Conservation (phyloP, 352 stramenopile species). For the Globisporangium alternatum region DNA sequence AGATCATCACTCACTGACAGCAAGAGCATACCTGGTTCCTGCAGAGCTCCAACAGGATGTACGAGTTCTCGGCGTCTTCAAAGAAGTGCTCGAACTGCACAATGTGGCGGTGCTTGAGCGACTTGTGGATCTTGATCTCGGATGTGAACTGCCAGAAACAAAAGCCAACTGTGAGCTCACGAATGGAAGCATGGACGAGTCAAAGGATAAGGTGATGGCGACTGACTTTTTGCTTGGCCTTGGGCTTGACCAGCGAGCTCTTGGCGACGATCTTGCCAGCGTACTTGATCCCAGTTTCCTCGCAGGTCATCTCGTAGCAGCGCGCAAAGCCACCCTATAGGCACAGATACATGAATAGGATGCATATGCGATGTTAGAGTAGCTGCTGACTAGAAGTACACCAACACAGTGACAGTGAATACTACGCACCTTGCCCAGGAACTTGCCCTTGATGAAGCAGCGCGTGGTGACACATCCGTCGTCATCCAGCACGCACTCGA, state of each 20-base stretch:
- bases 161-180: background rate
- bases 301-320: conserved; percentile 94
- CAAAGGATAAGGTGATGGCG: background rate
- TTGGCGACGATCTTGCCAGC: conserved; percentile 99
- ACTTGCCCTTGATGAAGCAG: conserved; percentile 90
- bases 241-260: conserved; percentile 94
- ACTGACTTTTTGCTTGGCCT: conserved; percentile 94
- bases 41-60: conserved; percentile 98
- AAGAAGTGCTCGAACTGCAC: conserved; percentile 99
- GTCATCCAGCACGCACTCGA: conserved; percentile 58
- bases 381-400: background rate
- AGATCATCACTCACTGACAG: background rate
- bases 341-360: background rate
- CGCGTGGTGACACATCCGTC: conserved; percentile 54
- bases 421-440: conserved; percentile 90
- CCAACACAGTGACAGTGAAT: background rate
- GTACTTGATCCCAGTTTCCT: conserved; percentile 92
- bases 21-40: conserved; percentile 77
- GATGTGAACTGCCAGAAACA: conserved; percentile 70
- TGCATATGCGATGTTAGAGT: background rate
- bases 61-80: conserved; percentile 96
- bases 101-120: conserved; percentile 92
- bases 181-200: background rate
- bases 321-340: conserved; percentile 94
- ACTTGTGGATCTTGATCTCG: conserved; percentile 99